Percentiles rank a stretch among this genome's conserved stretches.
Conservation (phyloP, 202 grass and related monocot genomes). For the Saccharum hybrid region DNA sequence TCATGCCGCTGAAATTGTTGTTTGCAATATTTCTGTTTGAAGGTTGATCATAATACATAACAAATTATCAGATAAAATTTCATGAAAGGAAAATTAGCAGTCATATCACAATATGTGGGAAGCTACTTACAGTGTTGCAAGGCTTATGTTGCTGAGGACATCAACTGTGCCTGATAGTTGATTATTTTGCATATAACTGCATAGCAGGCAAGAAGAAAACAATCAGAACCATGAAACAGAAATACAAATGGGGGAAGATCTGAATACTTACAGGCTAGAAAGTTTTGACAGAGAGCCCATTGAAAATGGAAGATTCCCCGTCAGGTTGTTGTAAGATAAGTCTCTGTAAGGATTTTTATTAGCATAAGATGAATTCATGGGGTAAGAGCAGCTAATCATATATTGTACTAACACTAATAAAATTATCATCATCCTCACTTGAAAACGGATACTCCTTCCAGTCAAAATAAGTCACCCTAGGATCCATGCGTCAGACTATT, state of each 20-base stretch:
- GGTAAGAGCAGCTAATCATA: not conserved
- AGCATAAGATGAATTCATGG: slow-evolving; percentile 42
- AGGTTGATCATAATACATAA: slow-evolving; percentile 26
- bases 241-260: slow-evolving; percentile 27
- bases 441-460: not conserved
- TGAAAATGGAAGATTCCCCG: slow-evolving; percentile 73
- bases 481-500: not conserved
- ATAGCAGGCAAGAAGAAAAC: slow-evolving; percentile 10
- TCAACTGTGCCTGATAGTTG: slow-evolving; percentile 72
- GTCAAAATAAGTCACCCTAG: not conserved
- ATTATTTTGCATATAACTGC: slow-evolving; percentile 91
- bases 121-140: slow-evolving; percentile 83
- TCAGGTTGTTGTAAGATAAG: slow-evolving; percentile 84
- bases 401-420: not conserved
- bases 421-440: not conserved
- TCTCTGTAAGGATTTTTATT: slow-evolving; percentile 61
- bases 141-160: slow-evolving; percentile 69
- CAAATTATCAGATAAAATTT: not conserved
- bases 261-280: slow-evolving; percentile 78
- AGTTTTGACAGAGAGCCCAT: slow-evolving; percentile 73
- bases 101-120: not conserved
- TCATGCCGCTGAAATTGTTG: slow-evolving; percentile 90
- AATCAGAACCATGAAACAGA: slow-evolving; percentile 34
- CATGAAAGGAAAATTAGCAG: not conserved
- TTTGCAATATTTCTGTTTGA: slow-evolving; percentile 85